Base-by-base conservation (phyloP, 2,329 filamentous ascomycete genomes). In the Fusarium miscanthi region DNA sequence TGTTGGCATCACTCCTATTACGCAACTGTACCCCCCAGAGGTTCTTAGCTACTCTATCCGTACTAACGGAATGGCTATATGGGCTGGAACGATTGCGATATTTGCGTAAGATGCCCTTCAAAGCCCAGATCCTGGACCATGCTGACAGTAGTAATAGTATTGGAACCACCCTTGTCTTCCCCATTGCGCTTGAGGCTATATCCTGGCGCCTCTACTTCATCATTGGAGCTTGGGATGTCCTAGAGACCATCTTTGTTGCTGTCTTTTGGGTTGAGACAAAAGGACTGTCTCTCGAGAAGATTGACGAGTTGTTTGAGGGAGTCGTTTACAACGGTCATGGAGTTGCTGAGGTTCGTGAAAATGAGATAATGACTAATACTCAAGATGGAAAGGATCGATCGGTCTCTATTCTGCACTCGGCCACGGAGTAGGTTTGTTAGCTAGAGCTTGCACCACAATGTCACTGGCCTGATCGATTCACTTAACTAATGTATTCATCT, bases 381-480 rank as follows among this genome's bases (percentile, higher is more conserved):
- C 12, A 45, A 6, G 53, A 46, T 16, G 38, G 1, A 14, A 56
- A 56, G 30, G n/a, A 25, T 33, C 17, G 13, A 16, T 46, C 30
- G 5, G 14, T 57, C 40, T 57, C 40, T 9, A 27, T 57, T 7
- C 10, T 30, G 2, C 30, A 12, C 30, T 56, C 38, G 3, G 17
- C 23, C 19, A 5, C n/a, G 13, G 52, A 33, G n/a, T 33, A 43
- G 27, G 8, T 14, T 19, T 14, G 14, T 16, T 13, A 2, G 7
- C 23, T n/a, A 6, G 9, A 25, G 6, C 8, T 14, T 23, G 5
- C 11, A 8, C 10, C 6, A 7, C 10, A n/a, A 17, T 23, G 21
- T 6, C 7, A 14, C 14, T 5, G 9, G 14, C 14, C 12, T 21
- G 3, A 2, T 12, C 3, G 2, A 1, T 7, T 6, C 4, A 5